Base-by-base conservation (phyloP, 2,329 filamentous ascomycete genomes). In the Xylariaceae sp. region DNA sequence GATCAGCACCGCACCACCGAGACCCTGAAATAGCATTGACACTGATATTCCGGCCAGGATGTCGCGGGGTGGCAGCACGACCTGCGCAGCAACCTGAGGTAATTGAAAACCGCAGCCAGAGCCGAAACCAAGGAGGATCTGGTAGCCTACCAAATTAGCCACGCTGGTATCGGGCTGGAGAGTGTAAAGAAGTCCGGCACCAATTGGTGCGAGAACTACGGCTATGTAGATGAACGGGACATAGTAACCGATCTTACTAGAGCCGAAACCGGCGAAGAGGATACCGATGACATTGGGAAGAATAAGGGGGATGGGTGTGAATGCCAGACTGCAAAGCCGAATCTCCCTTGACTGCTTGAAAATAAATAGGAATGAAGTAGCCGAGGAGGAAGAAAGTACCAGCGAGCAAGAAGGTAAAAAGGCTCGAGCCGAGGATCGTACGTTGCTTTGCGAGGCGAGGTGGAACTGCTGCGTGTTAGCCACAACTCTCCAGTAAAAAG, bases 341-440 rank as follows among this genome's bases (percentile, higher is more conserved):
- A 20, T 58, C 59, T 7, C 49, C 54, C 14, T 53, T 43, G 2
- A 58, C 22, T 10, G 53, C 50, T n/a, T 57, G 54, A 37, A 58
- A 65, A 56, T 56, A 66, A 22, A 65, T 58, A 1, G 63, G 62
- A 22, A 66, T 49, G 38, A 58, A 66, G 44, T 64, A 65, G 19
- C 58, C 48, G 23, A 64, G 37, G 7, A 62, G 33, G 48, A 65
- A 57, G 45, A 64, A 58, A 5, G 45, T 50, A n/a, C 59, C 48
- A 2, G 48, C 58, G 10, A 56, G 49, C 16, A 58, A 55, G 33
- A 53, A 48, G 0, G 43, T 29, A 33, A 46, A 55, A 22, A 46
- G 42, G 17, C 45, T 14, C 4, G 44, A 22, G 11, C 44, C 43
- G 10, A 37, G 25, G 22, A 59, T 49, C 22, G 48, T 57, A 37